Percentiles rank a stretch among this genome's conserved stretches.
phyloP scores from a whole-genome alignment of 495 filamentous ascomycete species.

The Penicillium paxilli region DNA sequence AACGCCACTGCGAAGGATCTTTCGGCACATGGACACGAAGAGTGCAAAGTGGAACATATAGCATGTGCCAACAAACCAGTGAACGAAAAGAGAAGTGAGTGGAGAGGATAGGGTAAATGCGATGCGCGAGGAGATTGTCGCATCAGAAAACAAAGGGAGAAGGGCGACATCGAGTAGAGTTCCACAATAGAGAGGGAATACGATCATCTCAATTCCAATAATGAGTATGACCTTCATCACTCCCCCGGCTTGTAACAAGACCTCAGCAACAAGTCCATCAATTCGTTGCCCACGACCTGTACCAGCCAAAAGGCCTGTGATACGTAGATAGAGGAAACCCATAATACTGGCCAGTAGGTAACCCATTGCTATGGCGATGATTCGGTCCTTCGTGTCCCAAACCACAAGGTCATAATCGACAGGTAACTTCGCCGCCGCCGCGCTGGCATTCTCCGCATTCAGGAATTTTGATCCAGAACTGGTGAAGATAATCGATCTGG shows the following conservation, averaged over 20 bases:
- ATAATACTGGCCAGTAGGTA: constrained; percentile 73
- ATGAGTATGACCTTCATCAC: constrained; percentile 98
- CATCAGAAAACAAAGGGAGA: constrained; percentile 81
- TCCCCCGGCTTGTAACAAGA: constrained; percentile 87
- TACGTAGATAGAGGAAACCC: constrained; percentile 75
- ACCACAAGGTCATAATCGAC: constrained; percentile 65
- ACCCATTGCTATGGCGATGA: constrained; percentile 77
- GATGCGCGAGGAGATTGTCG: constrained; percentile 72
- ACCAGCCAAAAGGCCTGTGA: constrained; percentile 64
- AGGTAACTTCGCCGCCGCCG: constrained; percentile 17
- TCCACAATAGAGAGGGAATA: constrained; percentile 95
- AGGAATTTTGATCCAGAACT: constrained; percentile 27
- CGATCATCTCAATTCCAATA: constrained; percentile 98
- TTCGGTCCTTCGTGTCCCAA: constrained; percentile 76
- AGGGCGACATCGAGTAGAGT: constrained; percentile 85
- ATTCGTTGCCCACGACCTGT: constrained; percentile 66
- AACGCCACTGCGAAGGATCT: constrained; percentile 91
- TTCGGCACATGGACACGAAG: constrained; percentile 98
- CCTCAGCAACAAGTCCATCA: constrained; percentile 77
- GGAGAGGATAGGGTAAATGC: constrained; percentile 74
- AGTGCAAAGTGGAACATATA: constrained; percentile 99
- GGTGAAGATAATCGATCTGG: constrained; percentile 19
- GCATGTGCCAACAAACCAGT: constrained; percentile 98
- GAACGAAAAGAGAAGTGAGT: constrained; percentile 87
- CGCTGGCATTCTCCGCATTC: constrained; percentile 20